phyloP scores from a whole-genome alignment of 2,329 filamentous ascomycete genomes.

The Diaporthe ilicicola region DNA sequence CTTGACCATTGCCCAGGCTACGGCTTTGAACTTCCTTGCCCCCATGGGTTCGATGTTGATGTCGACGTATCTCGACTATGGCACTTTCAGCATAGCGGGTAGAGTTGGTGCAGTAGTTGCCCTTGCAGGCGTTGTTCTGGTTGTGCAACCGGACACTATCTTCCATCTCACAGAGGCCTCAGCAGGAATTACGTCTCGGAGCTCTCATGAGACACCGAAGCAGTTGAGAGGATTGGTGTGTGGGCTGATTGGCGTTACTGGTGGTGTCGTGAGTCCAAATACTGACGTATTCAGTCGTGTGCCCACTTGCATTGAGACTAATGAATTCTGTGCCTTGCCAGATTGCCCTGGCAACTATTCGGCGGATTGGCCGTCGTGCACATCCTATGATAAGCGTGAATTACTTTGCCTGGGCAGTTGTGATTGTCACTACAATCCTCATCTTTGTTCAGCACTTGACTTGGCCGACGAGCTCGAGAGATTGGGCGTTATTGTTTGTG shows the following conservation, averaged over 20 bases:
- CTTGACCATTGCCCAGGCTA: conserved; percentile 85
- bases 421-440: conserved; percentile 2
- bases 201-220: conserved; percentile 38
- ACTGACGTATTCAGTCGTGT: no score
- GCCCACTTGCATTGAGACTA: neutral
- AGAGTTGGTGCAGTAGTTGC: conserved; percentile 80
- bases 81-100: conserved; percentile 81
- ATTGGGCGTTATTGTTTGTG: conserved; percentile 75
- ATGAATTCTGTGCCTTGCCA: neutral
- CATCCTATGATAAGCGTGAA: conserved; percentile 28
- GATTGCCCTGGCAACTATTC: conserved; percentile 36
- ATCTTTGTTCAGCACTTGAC: conserved; percentile 52
- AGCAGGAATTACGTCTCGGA: neutral
- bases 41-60: conserved; percentile 82
- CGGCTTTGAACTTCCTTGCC: conserved; percentile 86
- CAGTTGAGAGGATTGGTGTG: conserved; percentile 21
- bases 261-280: conserved; percentile 23
- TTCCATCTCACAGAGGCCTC: neutral
- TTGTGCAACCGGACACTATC: conserved; percentile 69
- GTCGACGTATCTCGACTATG: conserved; percentile 77
- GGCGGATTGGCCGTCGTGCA: conserved; percentile 33
- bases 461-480: conserved; percentile 49
- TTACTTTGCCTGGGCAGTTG: conserved; percentile 30
- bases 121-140: conserved; percentile 81
- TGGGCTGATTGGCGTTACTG: conserved; percentile 22